phyloP scores from a whole-genome alignment of 768 basidiomycete genomes.

The Xanthoconium stramineum region DNA sequence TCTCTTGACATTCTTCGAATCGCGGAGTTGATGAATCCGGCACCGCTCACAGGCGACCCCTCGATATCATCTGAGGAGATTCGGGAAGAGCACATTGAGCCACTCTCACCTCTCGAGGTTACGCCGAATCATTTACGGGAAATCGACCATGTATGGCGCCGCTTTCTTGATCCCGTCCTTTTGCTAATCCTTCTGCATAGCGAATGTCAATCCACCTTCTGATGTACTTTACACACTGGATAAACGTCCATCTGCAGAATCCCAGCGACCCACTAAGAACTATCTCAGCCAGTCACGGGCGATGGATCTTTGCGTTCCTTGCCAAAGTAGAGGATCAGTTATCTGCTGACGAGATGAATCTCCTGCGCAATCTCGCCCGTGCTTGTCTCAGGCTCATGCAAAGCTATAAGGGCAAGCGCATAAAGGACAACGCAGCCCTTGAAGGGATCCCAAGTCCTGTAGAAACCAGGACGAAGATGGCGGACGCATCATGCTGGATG shows the following conservation, averaged over 20 bases:
- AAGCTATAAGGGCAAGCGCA: slow-evolving; percentile 18
- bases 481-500: slow-evolving; percentile 66
- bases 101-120: slow-evolving; percentile 48
- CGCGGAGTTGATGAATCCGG: neutral
- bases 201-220: slow-evolving; percentile 68
- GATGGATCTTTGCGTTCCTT: slow-evolving; percentile 78
- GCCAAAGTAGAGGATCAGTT: slow-evolving; percentile 65
- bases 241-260: slow-evolving; percentile 56
- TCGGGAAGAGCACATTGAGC: neutral
- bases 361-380: slow-evolving; percentile 72
- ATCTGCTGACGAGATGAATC: slow-evolving; percentile 72
- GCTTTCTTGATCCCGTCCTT: neutral
- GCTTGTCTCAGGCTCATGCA: slow-evolving; percentile 59
- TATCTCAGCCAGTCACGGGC: slow-evolving; percentile 57
- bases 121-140: slow-evolving; percentile 52
- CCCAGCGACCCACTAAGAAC: slow-evolving; percentile 34
- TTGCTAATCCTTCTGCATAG: slow-evolving; percentile 35
- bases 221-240: slow-evolving; percentile 85
- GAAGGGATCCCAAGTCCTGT: neutral
- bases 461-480: slow-evolving; percentile 31
- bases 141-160: slow-evolving; percentile 63
- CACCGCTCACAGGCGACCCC: neutral
- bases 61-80: neutral
- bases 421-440: slow-evolving; percentile 9
- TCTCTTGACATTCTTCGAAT: neutral